Evolutionary conservation across 1,284 basidiomycete species (phyloP), one percentile per base, ranked within the genome.

Genomic region (Leccinum pachyderme): DNA sequence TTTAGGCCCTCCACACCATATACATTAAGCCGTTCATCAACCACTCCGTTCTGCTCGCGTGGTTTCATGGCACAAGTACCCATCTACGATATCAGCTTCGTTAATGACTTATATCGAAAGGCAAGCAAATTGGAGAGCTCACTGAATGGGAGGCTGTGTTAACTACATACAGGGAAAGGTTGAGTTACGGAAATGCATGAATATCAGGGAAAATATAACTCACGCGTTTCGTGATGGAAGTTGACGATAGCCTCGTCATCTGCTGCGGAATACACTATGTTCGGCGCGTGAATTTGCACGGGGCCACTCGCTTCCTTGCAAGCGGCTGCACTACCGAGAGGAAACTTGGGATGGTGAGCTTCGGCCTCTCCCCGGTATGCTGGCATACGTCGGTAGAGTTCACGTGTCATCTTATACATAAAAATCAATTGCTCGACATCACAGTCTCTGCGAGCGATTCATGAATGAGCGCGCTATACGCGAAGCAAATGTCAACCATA

Each of bases 211-310:
- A 29, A 13, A n/a, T 12, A 32, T 22, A 4, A 52, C 72, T 28
- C 51, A 74, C 73, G 55, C 31, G 41, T 49, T 6, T 65, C 63
- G 11, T 74, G 64, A 35, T 72, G 61, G 59, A 72, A 81, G 7
- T 70, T 61, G 45, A 83, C 81, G 59, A 75, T 78, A 7, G 72
- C 76, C 53, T 74, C 69, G 37, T 87, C 78, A 60, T 88, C 85
- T 52, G 82, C 81, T 0, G 61, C 61, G 0, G 78, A 72, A 66
- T 87, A 87, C 18, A 70, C 62, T n/a, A 85, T 75, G 45, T 80
- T 73, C 0, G 79, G 74, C 2, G 76, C 71, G 22, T 74, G 62
- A 5, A 79, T 64, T 0, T 72, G 61, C 1, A 76, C 76, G 1
- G 81, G 78, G 3, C 64, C 66, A n/a, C 64, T 63, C 0, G 67